Evolutionary conservation across 805 yeast species (phyloP).

Genomic region (Wickerhamomyces canadensis): DNA sequence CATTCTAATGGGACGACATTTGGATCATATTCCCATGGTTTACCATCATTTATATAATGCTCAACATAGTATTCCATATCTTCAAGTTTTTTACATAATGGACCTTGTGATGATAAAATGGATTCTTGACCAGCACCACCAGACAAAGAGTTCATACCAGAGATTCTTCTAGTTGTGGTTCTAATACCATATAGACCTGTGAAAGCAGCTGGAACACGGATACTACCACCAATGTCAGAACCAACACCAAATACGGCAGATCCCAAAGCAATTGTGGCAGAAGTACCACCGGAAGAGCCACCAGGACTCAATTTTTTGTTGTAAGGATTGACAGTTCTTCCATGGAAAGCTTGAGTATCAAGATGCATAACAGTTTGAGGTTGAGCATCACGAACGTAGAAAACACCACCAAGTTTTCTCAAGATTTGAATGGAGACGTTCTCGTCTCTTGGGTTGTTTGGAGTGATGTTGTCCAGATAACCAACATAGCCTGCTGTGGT

Average conservation of each 20-base stretch:
- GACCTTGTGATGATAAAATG: constrained; percentile 65
- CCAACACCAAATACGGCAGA: constrained; percentile 62
- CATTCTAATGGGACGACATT: constrained; percentile 32
- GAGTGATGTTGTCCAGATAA: constrained; percentile 37
- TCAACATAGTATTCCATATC: constrained; percentile 69
- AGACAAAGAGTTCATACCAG: constrained; percentile 21
- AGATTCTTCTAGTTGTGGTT: constrained; percentile 49
- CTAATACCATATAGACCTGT: constrained; percentile 56
- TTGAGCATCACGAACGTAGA: constrained; percentile 59
- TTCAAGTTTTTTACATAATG: constrained; percentile 56
- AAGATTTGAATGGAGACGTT: constrained; percentile 42
- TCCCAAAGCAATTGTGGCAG: constrained; percentile 52
- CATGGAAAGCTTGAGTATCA: constrained; percentile 56
- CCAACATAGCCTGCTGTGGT: constrained; percentile 61
- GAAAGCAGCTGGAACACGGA: constrained; percentile 64
- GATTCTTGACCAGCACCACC: constrained; percentile 41
- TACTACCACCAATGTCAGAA: constrained; percentile 68
- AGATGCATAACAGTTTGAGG: constrained; percentile 70
- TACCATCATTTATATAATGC: constrained; percentile 42
- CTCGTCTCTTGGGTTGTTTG: constrained; percentile 34
- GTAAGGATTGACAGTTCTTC: constrained; percentile 54
- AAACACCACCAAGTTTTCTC: constrained; percentile 39
- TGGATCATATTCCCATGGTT: constrained; percentile 55
- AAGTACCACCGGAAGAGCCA: constrained; percentile 72
- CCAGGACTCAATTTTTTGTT: constrained; percentile 57